Evolutionary conservation across 202 grass and related monocot species (phyloP), one percentile per base, ranked within the genome.

Genomic region (Cymbopogon flexuosus): DNA sequence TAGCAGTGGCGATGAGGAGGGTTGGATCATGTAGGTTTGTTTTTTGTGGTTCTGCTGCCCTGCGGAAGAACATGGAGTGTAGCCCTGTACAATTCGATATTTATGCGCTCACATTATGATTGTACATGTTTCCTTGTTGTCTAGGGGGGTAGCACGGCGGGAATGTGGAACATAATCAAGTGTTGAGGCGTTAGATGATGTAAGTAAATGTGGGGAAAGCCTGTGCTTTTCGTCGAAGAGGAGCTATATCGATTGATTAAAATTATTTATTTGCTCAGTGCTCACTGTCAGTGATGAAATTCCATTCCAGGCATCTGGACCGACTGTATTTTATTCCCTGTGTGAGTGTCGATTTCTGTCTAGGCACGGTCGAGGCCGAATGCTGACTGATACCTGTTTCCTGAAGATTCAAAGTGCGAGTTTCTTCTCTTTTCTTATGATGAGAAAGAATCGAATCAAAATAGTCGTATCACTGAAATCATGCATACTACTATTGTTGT

Each of bases 1-100:
- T 33, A 95, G 92, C 83, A 98, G 89, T 7, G 91, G 79, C 4
- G 95, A 94, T 0, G 91, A 90, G 4, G 70, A 72, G 12, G 85
- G 81, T 79, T 87, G 88, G 70, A 58, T 74, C 21, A 14, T 86
- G 83, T 83, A 72, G 68, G 14, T 18, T 49, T 51, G n/a, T 40
- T 39, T 39, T 40, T 40, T 40, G 7, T 40, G 7, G 12, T 47
- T 23, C 24, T 24, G 21, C 23, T 61, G 22, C 34, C 67, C 1
- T 5, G 37, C 35, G 14, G 47, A 80, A 56, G 45, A 79, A 36
- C 35, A 67, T 47, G n/a, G 60, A 37, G 2, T 39, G 62, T 58
- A 23, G n/a, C 22, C n/a, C 15, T 54, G n/a, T 4, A 41, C 57
- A 60, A 61, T 30, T 79, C 1, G 2, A 18, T 49, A 57, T 70